A percentile compares a stretch with the other conserved stretches of the same genome.
phyloP scores from a whole-genome alignment of 2,329 filamentous ascomycete species.

The Claviceps fusiformis region DNA sequence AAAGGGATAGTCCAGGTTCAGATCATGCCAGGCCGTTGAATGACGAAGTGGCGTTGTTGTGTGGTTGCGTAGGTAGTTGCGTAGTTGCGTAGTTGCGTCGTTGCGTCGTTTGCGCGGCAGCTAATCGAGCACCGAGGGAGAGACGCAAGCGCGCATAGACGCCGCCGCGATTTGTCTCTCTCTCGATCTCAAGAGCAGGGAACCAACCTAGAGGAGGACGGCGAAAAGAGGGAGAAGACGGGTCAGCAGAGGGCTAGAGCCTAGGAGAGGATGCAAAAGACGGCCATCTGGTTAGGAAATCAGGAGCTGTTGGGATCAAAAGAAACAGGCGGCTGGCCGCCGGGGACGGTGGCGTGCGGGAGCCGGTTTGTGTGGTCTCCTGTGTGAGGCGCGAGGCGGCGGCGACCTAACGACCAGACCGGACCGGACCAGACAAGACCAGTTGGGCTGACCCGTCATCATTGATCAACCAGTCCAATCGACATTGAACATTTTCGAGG shows the following conservation, averaged over 20 bases:
- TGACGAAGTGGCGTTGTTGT: constrained; percentile 2
- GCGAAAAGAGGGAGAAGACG: neutral
- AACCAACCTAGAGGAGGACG: neutral
- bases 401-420: too few species aligned
- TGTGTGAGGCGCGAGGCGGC: too few species aligned
- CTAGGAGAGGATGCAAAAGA: neutral
- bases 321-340: neutral
- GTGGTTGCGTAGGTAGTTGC: too few species aligned
- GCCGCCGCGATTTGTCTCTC: neutral
- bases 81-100: neutral
- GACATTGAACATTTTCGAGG: too few species aligned
- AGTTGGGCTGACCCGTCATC: too few species aligned
- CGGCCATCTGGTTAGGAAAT: neutral
- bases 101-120: neutral
- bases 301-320: neutral
- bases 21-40: constrained; percentile 3
- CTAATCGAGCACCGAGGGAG: neutral
- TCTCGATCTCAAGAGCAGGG: neutral
- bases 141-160: neutral
- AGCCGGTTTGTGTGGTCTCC: neutral
- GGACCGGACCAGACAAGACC: too few species aligned
- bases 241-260: neutral
- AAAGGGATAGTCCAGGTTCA: neutral
- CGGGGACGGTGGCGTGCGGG: neutral
- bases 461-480: too few species aligned